Conservation (phyloP, 2,329 filamentous ascomycete genomes). For the Colletotrichum spinosum region DNA sequence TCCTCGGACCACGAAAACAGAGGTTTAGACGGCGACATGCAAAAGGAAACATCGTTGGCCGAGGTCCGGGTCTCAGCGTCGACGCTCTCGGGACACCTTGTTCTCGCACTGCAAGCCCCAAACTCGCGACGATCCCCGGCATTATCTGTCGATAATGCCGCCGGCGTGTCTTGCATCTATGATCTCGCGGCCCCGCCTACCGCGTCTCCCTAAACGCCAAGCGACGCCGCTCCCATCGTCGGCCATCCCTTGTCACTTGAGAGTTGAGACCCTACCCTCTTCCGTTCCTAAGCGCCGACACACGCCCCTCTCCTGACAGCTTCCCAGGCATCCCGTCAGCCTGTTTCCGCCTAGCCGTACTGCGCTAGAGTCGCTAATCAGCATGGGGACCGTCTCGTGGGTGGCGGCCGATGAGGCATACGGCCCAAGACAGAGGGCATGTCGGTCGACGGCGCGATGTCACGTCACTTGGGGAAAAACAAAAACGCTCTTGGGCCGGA, state of each 20-base stretch:
- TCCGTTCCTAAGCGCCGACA: background rate
- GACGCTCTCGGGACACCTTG: too few relatives aligned
- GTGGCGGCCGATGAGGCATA: background rate
- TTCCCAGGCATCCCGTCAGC: background rate
- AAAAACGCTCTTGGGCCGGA: background rate
- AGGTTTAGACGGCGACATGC: too few relatives aligned
- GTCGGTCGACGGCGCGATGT: background rate
- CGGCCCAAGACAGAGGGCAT: background rate
- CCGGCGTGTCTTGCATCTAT: conserved; percentile 2
- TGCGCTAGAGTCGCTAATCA: background rate
- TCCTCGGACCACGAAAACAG: too few relatives aligned
- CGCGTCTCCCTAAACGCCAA: conserved; percentile 23
- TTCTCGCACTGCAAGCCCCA: too few relatives aligned
- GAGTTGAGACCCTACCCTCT: background rate
- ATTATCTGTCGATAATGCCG: conserved; percentile 13
- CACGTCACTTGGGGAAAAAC: background rate
- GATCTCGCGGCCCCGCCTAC: too few relatives aligned
- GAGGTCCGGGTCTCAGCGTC: too few relatives aligned
- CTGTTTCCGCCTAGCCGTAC: background rate
- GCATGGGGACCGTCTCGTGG: background rate
- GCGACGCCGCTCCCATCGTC: conserved; percentile 1
- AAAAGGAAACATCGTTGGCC: too few relatives aligned
- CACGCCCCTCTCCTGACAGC: background rate
- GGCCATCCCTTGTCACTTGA: conserved; percentile 10
- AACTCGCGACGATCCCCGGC: too few relatives aligned